Evolutionary conservation across 768 basidiomycete species (phyloP).

Genomic region (Macrolepiota fuliginosa): DNA sequence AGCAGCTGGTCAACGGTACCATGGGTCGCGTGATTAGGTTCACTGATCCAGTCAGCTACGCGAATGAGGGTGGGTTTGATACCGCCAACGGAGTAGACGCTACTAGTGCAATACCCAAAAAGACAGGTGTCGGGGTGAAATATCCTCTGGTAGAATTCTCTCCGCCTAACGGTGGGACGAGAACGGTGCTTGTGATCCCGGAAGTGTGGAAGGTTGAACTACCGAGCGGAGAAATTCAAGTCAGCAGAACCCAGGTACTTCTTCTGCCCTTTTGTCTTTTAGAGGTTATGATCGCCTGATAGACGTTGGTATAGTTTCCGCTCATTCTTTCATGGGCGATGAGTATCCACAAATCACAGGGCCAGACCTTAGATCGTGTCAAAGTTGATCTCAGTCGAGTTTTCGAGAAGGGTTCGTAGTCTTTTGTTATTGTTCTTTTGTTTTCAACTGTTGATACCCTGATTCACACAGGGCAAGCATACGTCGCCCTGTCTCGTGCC

Average conservation of each 20-base stretch:
- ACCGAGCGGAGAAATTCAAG: slow-evolving; percentile 83
- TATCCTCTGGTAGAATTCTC: slow-evolving; percentile 81
- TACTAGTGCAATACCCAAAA: slow-evolving; percentile 26
- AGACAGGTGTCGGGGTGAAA: slow-evolving; percentile 20
- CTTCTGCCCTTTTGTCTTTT: background rate
- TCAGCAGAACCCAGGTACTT: slow-evolving; percentile 74
- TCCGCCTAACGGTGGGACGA: slow-evolving; percentile 51
- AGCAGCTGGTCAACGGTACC: slow-evolving; percentile 89
- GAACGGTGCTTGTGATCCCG: slow-evolving; percentile 57
- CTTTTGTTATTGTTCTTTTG: background rate
- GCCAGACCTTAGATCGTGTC: slow-evolving; percentile 92
- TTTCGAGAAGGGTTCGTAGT: slow-evolving; percentile 78
- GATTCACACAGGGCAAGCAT: slow-evolving; percentile 69
- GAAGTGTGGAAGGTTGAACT: slow-evolving; percentile 87
- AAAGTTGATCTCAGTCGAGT: slow-evolving; percentile 92
- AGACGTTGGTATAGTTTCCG: slow-evolving; percentile 56
- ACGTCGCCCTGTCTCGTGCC: slow-evolving; percentile 87
- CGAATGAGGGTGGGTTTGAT: slow-evolving; percentile 25
- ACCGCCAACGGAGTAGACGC: slow-evolving; percentile 24
- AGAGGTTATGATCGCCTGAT: background rate
- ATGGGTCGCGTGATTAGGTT: slow-evolving; percentile 87
- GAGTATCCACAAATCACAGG: slow-evolving; percentile 98
- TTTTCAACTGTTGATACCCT: background rate
- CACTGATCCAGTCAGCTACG: slow-evolving; percentile 47
- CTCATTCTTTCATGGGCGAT: slow-evolving; percentile 95